Evolutionary conservation across 345 rosid genomes (phyloP).

Genomic region (Brassica nigra): DNA sequence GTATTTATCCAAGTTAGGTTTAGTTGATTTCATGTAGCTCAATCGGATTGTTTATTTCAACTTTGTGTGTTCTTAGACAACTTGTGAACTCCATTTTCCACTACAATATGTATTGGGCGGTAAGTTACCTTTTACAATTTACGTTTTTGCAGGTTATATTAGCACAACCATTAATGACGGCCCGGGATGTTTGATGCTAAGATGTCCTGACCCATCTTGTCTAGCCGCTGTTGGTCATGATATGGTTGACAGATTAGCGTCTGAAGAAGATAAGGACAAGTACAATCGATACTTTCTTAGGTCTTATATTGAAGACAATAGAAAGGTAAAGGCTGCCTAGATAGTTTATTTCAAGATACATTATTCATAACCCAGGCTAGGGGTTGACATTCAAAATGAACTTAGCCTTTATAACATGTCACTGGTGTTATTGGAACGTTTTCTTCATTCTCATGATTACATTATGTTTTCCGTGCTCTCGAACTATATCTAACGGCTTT

Average conservation of each 20-base stretch:
- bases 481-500: not conserved
- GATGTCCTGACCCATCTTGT: slow-evolving; percentile 93
- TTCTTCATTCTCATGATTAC: not conserved
- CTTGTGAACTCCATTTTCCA: slow-evolving; percentile 10
- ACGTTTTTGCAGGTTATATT: slow-evolving; percentile 62
- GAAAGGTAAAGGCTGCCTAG: slow-evolving; percentile 56
- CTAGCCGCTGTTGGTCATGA: slow-evolving; percentile 75
- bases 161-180: slow-evolving; percentile 77
- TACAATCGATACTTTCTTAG: slow-evolving; percentile 83
- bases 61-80: not conserved
- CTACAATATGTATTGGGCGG: slow-evolving; percentile 2
- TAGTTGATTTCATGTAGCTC: no score
- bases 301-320: slow-evolving; percentile 88
- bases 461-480: not conserved
- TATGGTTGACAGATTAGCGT: slow-evolving; percentile 66
- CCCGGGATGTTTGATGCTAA: slow-evolving; percentile 88
- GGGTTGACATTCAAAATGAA: not conserved
- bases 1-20: no score
- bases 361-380: not conserved
- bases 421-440: slow-evolving; percentile 2
- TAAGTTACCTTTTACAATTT: slow-evolving; percentile 5
- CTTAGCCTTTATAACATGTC: not conserved
- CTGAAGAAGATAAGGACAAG: slow-evolving; percentile 70
- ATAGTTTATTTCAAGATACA: not conserved
- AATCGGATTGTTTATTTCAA: no score